Base-by-base conservation (phyloP, 176 grass and related monocot species). In the Chloris gayana region DNA sequence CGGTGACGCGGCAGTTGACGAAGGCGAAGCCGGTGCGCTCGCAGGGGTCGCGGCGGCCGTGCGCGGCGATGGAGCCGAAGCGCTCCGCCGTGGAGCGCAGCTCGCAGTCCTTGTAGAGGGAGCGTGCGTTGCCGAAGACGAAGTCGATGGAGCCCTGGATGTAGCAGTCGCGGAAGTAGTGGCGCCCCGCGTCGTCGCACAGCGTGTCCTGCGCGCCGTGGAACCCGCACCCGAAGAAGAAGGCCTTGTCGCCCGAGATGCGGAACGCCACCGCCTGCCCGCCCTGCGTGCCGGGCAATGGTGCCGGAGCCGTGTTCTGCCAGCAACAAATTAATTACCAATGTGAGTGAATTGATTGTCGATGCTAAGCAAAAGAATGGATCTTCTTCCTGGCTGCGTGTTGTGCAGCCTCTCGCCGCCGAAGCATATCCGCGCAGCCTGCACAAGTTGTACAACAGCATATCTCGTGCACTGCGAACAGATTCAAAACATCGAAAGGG, bases 171-270 rank as follows among this genome's bases (percentile, higher is more conserved):
- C 91, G 91, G 92, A 95, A 95, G 92, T 98, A 98, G 83, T 98
- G 96, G 0, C 96, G 76, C 5, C 92, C 96, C 6, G 90, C 81
- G 77, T 98, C 92, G 77, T 98, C 96, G 82, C 89, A 98, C 29
- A 98, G 90, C 51, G 96, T 98, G 90, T 98, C 96, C 90, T 98
- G 96, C 27, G 96, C 96, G 73, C 92, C 96, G 83, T 95, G 87
- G 90, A 98, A 98, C 49, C 96, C 96, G 72, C 96, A 98, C 2
- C 96, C 96, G 59, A 80, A 87, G 80, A 98, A 95, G 84, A 93
- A 98, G 66, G 90, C 92, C 84, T 95, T 98, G 85, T 98, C 96
- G 49, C 96, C 90, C 19, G 92, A 98, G 70, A 95, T 95, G 60
- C 96, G 88, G 88, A 98, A 95, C 58, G 96, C 92, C 47, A 91